phyloP scores from a whole-genome alignment of 169 alveolate species.

The Plasmodium malariae region DNA sequence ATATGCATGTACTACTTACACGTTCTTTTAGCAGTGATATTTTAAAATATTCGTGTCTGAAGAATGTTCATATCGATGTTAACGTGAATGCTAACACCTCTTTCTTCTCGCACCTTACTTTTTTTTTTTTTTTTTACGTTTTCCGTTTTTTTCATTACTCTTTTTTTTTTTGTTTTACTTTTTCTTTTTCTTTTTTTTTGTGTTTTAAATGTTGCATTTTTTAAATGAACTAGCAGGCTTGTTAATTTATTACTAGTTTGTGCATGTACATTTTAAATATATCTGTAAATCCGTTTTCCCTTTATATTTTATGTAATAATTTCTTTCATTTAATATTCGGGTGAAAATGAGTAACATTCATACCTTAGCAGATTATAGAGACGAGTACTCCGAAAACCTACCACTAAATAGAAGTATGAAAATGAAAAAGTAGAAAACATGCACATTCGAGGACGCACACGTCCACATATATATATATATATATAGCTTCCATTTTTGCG shows the following conservation, averaged over 20 bases:
- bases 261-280: neutral
- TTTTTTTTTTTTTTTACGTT: neutral
- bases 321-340: neutral
- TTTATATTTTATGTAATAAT: no score
- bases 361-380: slow-evolving; percentile 74
- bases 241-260: no score
- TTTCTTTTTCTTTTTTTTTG: no score
- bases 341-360: slow-evolving; percentile 71
- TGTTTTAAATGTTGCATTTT: no score
- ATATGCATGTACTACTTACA: neutral
- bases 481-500: neutral
- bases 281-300: neutral
- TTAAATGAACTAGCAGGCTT: no score
- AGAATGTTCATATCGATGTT: neutral
- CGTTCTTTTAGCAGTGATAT: neutral
- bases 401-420: slow-evolving; percentile 74
- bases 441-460: neutral
- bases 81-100: neutral
- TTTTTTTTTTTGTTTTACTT: neutral
- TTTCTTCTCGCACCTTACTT: neutral
- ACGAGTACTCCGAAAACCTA: slow-evolving; percentile 39
- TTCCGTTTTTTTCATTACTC: neutral
- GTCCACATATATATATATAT: neutral
- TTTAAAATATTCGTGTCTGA: neutral
- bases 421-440: neutral